A percentile compares a stretch with the other conserved stretches of the same genome.
Conservation (phyloP, 2,329 filamentous ascomycete species). For the Penicillium sp. region DNA sequence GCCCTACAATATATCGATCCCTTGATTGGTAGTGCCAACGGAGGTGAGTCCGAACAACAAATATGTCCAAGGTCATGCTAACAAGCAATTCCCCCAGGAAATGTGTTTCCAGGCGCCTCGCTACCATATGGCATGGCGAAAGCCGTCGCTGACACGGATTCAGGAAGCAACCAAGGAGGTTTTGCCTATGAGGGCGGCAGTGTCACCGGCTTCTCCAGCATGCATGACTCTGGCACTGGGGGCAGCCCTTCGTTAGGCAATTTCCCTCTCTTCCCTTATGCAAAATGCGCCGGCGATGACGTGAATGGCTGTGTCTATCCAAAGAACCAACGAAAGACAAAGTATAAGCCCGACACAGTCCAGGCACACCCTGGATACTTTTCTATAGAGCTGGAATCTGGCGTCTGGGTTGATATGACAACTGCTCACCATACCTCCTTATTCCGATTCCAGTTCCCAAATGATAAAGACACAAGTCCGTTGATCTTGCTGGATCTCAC, state of each 20-base stretch:
- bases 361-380: conserved; percentile 65
- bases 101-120: conserved; percentile 57
- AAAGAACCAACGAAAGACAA: conserved; percentile 49
- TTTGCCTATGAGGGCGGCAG: conserved; percentile 53
- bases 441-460: conserved; percentile 63
- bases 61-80: background rate
- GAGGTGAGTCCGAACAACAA: conserved; percentile 29
- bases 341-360: conserved; percentile 52
- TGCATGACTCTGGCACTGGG: conserved; percentile 53
- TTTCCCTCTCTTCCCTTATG: conserved; percentile 68
- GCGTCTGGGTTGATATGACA: conserved; percentile 64
- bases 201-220: conserved; percentile 50
- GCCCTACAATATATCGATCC: conserved; percentile 48
- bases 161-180: conserved; percentile 52
- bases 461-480: conserved; percentile 51
- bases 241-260: conserved; percentile 64
- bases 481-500: conserved; percentile 63
- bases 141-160: conserved; percentile 54
- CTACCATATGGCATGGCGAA: conserved; percentile 56
- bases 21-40: conserved; percentile 54
- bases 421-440: conserved; percentile 61
- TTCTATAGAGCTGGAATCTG: conserved; percentile 55
- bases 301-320: conserved; percentile 62
- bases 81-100: conserved; percentile 34
- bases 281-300: conserved; percentile 57